Percentiles rank a stretch among this genome's conserved stretches.
Conservation (phyloP, 192 early-diverging fungal species). For the Linnemannia zychae region DNA sequence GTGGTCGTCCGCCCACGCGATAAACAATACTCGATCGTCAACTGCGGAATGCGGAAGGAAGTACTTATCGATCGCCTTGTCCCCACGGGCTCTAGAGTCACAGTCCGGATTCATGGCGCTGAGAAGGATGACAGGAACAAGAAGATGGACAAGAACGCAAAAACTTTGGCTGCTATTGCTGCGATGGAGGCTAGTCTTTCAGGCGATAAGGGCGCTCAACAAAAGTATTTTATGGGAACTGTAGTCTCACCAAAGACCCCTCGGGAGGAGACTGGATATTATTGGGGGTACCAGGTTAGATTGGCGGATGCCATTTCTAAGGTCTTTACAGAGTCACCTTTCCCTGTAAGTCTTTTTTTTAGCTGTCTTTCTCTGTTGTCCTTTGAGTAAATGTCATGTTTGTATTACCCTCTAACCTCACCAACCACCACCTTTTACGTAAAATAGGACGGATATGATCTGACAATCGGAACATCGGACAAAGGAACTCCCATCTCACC, state of each 20-base stretch:
- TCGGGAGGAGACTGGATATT: conserved; percentile 69
- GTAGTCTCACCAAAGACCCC: conserved; percentile 73
- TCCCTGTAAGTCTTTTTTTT: conserved; percentile 50
- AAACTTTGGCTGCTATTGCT: conserved; percentile 35
- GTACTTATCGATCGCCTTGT: conserved; percentile 67
- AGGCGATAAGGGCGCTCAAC: conserved; percentile 38
- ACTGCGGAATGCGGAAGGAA: conserved; percentile 55
- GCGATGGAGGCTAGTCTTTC: conserved; percentile 44
- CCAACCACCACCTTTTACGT: not conserved
- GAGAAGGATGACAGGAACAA: conserved; percentile 33
- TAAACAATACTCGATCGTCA: conserved; percentile 47
- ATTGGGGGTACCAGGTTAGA: conserved; percentile 79
- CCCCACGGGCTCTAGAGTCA: conserved; percentile 72
- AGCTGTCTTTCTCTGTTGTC: not conserved
- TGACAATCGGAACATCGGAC: conserved; percentile 73
- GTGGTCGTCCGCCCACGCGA: conserved; percentile 61
- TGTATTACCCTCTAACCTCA: not conserved
- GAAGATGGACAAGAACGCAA: conserved; percentile 43
- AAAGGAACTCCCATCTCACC: conserved; percentile 44
- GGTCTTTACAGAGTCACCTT: conserved; percentile 72
- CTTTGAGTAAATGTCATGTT: not conserved
- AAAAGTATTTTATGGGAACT: conserved; percentile 62
- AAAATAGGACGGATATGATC: conserved; percentile 72
- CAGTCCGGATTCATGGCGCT: conserved; percentile 56
- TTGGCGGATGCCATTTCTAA: conserved; percentile 69